phyloP scores from a whole-genome alignment of 176 grass and related monocot species.

The Thalia dealbata region DNA sequence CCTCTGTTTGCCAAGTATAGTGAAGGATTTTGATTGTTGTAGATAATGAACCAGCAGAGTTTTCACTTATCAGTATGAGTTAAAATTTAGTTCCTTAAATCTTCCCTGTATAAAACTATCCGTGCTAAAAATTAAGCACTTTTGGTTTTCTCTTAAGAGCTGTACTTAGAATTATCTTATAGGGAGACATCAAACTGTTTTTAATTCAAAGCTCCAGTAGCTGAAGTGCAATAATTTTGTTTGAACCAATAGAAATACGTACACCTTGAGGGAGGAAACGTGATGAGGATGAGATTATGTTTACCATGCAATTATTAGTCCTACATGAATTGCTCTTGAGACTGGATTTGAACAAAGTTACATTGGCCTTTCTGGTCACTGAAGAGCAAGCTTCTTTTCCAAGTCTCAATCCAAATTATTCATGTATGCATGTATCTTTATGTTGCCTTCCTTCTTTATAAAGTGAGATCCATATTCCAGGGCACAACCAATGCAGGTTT shows the following conservation, averaged over 20 bases:
- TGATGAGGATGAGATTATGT: background rate
- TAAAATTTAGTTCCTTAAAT: too few relatives aligned
- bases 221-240: background rate
- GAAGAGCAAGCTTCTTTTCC: background rate
- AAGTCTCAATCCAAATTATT: background rate
- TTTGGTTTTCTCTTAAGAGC: too few relatives aligned
- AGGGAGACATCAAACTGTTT: background rate
- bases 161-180: background rate
- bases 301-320: background rate
- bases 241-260: background rate
- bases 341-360: background rate
- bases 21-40: background rate
- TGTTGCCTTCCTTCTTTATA: background rate
- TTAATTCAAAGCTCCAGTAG: background rate
- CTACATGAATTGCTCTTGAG: background rate
- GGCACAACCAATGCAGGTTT: slow-evolving; percentile 4
- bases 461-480: slow-evolving; percentile 5
- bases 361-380: background rate
- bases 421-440: background rate
- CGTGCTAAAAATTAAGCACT: too few relatives aligned
- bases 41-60: background rate
- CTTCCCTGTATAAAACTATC: too few relatives aligned
- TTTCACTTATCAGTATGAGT: too few relatives aligned
- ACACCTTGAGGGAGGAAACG: background rate
- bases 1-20: too few relatives aligned